A percentile compares a stretch with the other conserved stretches of the same genome.
Conservation (phyloP, 75 land plant genomes). For the Cupressus sempervirens region DNA sequence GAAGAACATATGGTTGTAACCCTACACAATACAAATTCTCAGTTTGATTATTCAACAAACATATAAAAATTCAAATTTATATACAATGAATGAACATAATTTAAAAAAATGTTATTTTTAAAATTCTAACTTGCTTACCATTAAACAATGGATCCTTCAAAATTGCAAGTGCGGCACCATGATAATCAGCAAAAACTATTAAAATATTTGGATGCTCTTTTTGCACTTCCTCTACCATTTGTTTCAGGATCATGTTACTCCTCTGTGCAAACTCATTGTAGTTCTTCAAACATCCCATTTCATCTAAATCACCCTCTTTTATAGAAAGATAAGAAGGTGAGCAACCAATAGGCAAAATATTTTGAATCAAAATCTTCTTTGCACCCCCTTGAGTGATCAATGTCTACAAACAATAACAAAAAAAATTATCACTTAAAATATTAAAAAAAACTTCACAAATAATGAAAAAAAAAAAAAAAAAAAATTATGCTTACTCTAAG, state of each 20-base stretch:
- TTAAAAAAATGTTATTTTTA: no score
- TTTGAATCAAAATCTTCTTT: neutral
- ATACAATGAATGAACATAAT: no score
- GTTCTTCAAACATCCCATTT: slow-evolving; percentile 1
- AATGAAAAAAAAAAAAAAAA: neutral
- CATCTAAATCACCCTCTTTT: neutral
- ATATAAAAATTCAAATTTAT: no score
- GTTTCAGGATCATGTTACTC: neutral
- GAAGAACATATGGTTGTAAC: neutral
- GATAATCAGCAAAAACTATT: neutral
- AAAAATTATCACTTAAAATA: neutral
- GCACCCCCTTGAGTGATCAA: neutral
- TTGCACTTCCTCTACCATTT: neutral
- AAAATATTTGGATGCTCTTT: neutral
- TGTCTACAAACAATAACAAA: neutral
- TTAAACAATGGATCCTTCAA: neutral
- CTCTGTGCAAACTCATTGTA: neutral
- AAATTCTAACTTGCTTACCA: neutral
- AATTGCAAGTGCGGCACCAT: neutral
- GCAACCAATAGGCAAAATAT: slow-evolving; percentile 8
- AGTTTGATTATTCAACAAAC: neutral
- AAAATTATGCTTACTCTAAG: neutral
- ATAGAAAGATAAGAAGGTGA: neutral
- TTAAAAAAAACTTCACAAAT: no score
- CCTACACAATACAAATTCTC: neutral